These are phyloP conservation scores for Myrica gale DNA, from an alignment of 306 rosid genomes.

Conservation along the genomic window DNA sequence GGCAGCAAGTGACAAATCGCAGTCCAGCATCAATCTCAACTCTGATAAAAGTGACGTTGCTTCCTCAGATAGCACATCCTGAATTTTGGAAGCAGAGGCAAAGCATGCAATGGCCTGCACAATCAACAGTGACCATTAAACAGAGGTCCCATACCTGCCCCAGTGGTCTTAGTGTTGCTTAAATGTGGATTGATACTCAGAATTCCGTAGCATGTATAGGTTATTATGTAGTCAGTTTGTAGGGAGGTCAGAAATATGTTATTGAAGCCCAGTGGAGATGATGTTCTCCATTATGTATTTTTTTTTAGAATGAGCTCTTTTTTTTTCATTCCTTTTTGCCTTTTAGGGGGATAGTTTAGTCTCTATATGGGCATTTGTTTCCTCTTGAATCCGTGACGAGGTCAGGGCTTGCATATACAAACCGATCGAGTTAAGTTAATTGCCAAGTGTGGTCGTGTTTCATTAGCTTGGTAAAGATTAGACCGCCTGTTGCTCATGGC, in stretches of 20 bases:
- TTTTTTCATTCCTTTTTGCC: neutral
- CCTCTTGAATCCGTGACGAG: slow-evolving; percentile 19
- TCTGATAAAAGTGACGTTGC: slow-evolving; percentile 42
- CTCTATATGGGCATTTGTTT: slow-evolving; percentile 1
- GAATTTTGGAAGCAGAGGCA: slow-evolving; percentile 22
- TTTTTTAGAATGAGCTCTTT: neutral
- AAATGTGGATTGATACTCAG: slow-evolving; percentile 39
- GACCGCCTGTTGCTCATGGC: slow-evolving; percentile 32
- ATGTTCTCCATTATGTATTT: slow-evolving; percentile 16
- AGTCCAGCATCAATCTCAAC: slow-evolving; percentile 49
- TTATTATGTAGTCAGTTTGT: slow-evolving; percentile 52
- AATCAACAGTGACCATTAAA: slow-evolving; percentile 24
- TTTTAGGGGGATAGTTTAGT: slow-evolving; percentile 6
- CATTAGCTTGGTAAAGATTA: slow-evolving; percentile 38
- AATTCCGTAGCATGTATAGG: slow-evolving; percentile 56
- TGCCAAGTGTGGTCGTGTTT: slow-evolving; percentile 42
- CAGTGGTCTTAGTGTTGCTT: slow-evolving; percentile 36
- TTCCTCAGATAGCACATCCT: slow-evolving; percentile 44
- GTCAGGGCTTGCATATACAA: slow-evolving; percentile 19
- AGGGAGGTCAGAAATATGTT: slow-evolving; percentile 43
- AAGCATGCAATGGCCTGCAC: slow-evolving; percentile 1
- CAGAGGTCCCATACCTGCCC: slow-evolving; percentile 32
- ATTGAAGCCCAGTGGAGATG: slow-evolving; percentile 3
- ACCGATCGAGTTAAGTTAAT: slow-evolving; percentile 14
- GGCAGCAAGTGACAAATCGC: slow-evolving; percentile 43